These are phyloP conservation scores for Nakataea oryzae DNA, from an alignment of 2,329 filamentous ascomycete genomes.

Conservation along the genomic window DNA sequence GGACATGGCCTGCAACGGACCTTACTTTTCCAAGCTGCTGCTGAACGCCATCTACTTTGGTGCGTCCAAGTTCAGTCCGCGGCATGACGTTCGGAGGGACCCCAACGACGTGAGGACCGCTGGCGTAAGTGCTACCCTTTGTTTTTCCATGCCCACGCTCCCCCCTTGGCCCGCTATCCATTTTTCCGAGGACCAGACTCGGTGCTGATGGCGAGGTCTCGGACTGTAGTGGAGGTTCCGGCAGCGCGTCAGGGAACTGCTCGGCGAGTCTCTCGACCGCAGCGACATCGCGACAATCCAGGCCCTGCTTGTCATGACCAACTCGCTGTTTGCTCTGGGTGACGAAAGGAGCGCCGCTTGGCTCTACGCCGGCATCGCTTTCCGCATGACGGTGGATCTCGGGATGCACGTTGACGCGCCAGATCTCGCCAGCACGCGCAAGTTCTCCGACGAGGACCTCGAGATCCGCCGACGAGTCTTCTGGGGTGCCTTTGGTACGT, in stretches of 20 bases:
- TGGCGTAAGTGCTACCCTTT: no score
- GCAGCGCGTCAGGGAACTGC: slow-evolving; percentile 31
- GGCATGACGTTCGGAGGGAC: slow-evolving; percentile 28
- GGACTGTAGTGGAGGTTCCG: slow-evolving; percentile 37
- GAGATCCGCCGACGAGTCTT: slow-evolving; percentile 12
- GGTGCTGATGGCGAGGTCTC: no score
- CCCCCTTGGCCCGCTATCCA: no score
- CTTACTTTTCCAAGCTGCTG: slow-evolving; percentile 36
- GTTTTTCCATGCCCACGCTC: no score
- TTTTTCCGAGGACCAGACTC: no score
- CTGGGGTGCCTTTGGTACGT: slow-evolving; percentile 10
- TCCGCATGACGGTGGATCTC: slow-evolving; percentile 13
- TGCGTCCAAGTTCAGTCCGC: slow-evolving; percentile 29
- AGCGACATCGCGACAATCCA: slow-evolving; percentile 44
- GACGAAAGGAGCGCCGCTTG: slow-evolving; percentile 37
- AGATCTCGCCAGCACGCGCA: slow-evolving; percentile 3
- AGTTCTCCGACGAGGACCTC: slow-evolving; percentile 18
- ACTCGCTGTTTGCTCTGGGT: slow-evolving; percentile 35
- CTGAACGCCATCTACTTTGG: slow-evolving; percentile 15
- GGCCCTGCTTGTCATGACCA: slow-evolving; percentile 39
- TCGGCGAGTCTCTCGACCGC: slow-evolving; percentile 32
- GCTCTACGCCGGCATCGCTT: slow-evolving; percentile 25
- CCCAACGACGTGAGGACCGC: slow-evolving; percentile 33
- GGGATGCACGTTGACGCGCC: slow-evolving; percentile 14
- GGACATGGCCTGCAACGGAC: slow-evolving; percentile 40